phyloP scores from a whole-genome alignment of 2,329 filamentous ascomycete genomes.

The Ophiocordyceps polyrhachis-furcata region DNA sequence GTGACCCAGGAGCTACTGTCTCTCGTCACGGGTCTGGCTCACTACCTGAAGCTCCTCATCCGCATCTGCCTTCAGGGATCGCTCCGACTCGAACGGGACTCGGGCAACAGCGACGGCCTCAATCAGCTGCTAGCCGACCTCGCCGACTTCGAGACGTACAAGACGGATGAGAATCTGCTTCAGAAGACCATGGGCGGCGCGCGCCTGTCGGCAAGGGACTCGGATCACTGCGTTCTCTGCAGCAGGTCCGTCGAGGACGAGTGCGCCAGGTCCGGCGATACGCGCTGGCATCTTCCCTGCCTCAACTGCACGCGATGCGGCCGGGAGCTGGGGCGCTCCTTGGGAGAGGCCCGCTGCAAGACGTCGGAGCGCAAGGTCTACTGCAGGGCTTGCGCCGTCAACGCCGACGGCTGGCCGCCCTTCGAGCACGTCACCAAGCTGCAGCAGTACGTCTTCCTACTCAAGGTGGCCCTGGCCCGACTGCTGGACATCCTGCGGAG shows the following conservation, averaged over 20 bases:
- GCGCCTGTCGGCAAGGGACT: constrained; percentile 52
- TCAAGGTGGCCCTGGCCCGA: constrained; percentile 78
- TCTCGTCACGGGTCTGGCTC: constrained; percentile 83
- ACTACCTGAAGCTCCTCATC: constrained; percentile 94
- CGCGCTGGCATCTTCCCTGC: constrained; percentile 71
- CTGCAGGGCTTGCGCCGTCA: constrained; percentile 47
- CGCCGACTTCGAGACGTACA: constrained; percentile 60
- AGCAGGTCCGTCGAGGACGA: constrained; percentile 85
- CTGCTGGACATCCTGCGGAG: constrained; percentile 72
- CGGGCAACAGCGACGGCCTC: constrained; percentile 52
- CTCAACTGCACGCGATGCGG: constrained; percentile 52
- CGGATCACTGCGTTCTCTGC: constrained; percentile 71
- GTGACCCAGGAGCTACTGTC: constrained; percentile 98
- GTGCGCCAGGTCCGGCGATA: constrained; percentile 57
- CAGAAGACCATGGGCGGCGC: constrained; percentile 48
- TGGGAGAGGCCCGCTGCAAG: constrained; percentile 55
- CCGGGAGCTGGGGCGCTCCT: constrained; percentile 46
- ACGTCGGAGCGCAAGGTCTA: constrained; percentile 48
- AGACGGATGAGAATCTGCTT: constrained; percentile 49
- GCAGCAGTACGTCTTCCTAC: constrained; percentile 83
- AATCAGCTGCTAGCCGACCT: constrained; percentile 72
- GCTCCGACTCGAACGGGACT: constrained; percentile 76
- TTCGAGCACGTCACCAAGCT: constrained; percentile 69
- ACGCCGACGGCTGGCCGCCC: constrained; percentile 28
- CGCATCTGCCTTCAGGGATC: constrained; percentile 91